Base-by-base conservation (phyloP, 768 basidiomycete genomes). In the Dioszegia crocea region DNA sequence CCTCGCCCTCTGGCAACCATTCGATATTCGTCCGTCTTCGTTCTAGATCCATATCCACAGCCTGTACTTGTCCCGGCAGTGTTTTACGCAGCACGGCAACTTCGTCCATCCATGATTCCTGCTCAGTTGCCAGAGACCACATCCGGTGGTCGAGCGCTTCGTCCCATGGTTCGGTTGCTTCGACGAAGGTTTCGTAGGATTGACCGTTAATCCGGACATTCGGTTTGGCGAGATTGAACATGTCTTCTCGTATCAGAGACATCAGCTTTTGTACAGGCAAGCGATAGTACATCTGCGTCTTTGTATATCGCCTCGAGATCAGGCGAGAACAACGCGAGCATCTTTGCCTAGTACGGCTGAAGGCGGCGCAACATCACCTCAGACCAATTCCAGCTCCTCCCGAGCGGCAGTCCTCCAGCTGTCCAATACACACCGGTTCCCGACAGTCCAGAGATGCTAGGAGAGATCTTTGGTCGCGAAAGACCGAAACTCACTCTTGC, bases 141-240 rank as follows among this genome's bases (percentile, higher is more conserved):
- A 92, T 86, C 44, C 83, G 83, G 49, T 88, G 79, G 72, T 93
- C 91, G 30, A 94, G 82, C 1, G 84, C 84, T 76, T 94, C 90
- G 68, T 94, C 89, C 74, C 91, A 94, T 2, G 84, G 82, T 68
- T 91, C 88, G 64, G 84, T 83, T 43, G 85, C 85, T 86, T 81
- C 79, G 21, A 82, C 81, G n/a, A 85, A 77, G 3, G 84, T 81
- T 66, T 88, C 88, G 62, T 84, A 84, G 60, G 86, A 85, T 53
- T 86, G 85, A 26, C 89, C 89, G 68, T 91, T 90, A 10, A 91
- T 82, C 30, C 87, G 84, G 21, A 92, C 75, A 76, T 91, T 92
- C 4, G 84, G 82, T 61, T 84, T 82, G 0, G 86, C 82, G 53
- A 84, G 81, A 33, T 78, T 79, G 62, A 88, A 86, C 17, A 85